Percentiles rank a stretch among this genome's conserved stretches.
Evolutionary conservation across 2,329 filamentous ascomycete genomes (phyloP).

Genomic region (Fusarium verrucosum): DNA sequence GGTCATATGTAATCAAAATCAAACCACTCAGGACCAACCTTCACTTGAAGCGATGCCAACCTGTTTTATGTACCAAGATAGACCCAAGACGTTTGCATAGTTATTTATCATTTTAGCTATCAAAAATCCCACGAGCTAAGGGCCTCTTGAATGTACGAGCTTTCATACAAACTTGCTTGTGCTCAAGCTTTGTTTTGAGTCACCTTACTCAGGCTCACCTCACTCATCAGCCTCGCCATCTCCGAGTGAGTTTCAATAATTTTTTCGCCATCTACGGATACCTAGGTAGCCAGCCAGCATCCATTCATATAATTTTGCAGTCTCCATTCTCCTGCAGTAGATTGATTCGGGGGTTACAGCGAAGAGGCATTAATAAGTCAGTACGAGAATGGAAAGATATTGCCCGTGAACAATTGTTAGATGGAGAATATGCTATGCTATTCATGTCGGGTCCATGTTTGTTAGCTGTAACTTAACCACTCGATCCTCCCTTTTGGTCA

Average conservation of each 20-base stretch:
- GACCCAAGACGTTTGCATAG: conserved; percentile 23
- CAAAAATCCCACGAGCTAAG: neutral
- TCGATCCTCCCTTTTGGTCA: conserved; percentile 13
- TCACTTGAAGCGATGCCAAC: conserved; percentile 11
- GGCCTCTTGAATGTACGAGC: conserved; percentile 17
- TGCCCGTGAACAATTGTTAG: neutral
- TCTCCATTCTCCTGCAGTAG: conserved; percentile 25
- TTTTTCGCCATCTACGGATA: conserved; percentile 23
- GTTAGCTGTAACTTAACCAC: neutral
- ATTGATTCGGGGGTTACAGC: conserved; percentile 11
- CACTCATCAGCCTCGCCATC: conserved; percentile 22
- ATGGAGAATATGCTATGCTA: neutral
- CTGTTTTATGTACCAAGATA: neutral
- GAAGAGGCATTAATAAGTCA: conserved; percentile 24
- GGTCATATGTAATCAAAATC: conserved; percentile 32
- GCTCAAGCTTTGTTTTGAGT: conserved; percentile 16
- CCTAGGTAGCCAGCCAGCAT: no score
- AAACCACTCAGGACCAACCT: conserved; percentile 33
- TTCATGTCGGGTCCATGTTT: neutral
- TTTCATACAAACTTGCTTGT: neutral
- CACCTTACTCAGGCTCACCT: conserved; percentile 19
- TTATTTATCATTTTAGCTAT: conserved; percentile 29
- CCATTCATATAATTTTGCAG: conserved; percentile 6
- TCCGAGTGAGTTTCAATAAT: conserved; percentile 17
- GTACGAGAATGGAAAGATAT: conserved; percentile 12